phyloP scores from a whole-genome alignment of 176 grass and related monocot species.

The Raddia guianensis region DNA sequence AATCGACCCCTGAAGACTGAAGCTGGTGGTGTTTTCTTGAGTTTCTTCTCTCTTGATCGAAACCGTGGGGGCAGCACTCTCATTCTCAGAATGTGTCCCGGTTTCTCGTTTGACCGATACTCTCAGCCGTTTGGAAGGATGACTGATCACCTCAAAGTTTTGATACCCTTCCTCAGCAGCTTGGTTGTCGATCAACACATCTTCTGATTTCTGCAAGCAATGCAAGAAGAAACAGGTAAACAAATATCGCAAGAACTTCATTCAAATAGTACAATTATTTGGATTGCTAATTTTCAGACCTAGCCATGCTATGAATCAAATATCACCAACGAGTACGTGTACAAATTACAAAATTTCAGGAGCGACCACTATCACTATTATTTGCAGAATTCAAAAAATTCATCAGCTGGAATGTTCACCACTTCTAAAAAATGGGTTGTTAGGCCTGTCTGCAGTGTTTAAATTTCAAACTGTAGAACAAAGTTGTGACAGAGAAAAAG shows the following conservation, averaged over 20 bases:
- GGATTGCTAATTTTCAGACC: slow-evolving; percentile 7
- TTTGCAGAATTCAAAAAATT: not conserved
- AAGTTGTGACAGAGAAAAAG: not conserved
- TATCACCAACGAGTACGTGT: not conserved
- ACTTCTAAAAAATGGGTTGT: slow-evolving; percentile 6
- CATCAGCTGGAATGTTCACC: slow-evolving; percentile 4
- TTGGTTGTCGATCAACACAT: slow-evolving; percentile 93
- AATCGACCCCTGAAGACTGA: slow-evolving; percentile 44
- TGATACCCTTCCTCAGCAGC: slow-evolving; percentile 68
- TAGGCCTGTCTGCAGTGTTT: slow-evolving; percentile 2
- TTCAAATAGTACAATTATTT: not conserved
- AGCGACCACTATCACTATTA: not conserved
- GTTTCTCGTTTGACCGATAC: slow-evolving; percentile 54
- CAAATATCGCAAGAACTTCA: slow-evolving; percentile 2
- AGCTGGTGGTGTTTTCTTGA: slow-evolving; percentile 42
- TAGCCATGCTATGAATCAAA: slow-evolving; percentile 2
- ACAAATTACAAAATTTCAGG: slow-evolving; percentile 1
- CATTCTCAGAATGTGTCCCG: slow-evolving; percentile 55
- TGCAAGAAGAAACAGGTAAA: slow-evolving; percentile 27
- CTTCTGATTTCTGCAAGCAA: slow-evolving; percentile 66
- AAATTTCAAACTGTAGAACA: not conserved
- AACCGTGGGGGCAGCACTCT: slow-evolving; percentile 46
- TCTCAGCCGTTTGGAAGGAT: slow-evolving; percentile 49
- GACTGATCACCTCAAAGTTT: slow-evolving; percentile 66
- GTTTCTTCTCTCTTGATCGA: slow-evolving; percentile 43